Base-by-base conservation (phyloP, 768 basidiomycete genomes). In the Collybia nuda region DNA sequence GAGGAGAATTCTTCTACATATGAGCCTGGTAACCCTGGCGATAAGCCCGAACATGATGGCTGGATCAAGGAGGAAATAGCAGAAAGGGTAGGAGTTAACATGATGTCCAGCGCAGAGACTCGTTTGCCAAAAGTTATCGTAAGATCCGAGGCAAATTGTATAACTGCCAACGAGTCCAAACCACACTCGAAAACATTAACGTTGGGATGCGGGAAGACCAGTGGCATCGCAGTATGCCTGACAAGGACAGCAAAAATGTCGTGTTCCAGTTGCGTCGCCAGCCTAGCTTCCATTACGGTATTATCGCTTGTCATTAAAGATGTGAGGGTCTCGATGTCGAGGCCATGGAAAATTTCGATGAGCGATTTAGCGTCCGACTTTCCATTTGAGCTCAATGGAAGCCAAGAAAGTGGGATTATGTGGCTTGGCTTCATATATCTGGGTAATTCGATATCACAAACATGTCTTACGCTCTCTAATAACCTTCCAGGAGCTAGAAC, bases 381-480 rank as follows among this genome's bases (percentile, higher is more conserved):
- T 17, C 73, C 72, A 44, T 69, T 65, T 9, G 69, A 63, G 58
- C 65, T 79, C 49, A 80, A 56, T 5, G 78, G 77, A 48, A 80
- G 68, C 66, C 71, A 79, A 50, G 60, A 65, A n/a, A 80, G 62
- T 6, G 77, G 74, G 24, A 80, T 65, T 46, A 80, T 67, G 57
- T 77, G 75, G 48, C 72, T 69, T 7, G 79, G 79, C 5, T 78
- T 70, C 78, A 79, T 79, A 53, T 80, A 80, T 42, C 67, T 71
- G 5, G 79, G 70, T 0, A 80, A 63, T 55, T 77, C 71, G 5
- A 52, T 56, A 32, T 76, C 70, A 51, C 74, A 77, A 11, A 67
- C 67, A 6, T 44, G 57, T 41, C 69, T 60, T 51, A 78, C 65
- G 15, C 55, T 56, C 23, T 60, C 56, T 19, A 71, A 43, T 9